A percentile compares a stretch with the other conserved stretches of the same genome.
Evolutionary conservation across 2,329 filamentous ascomycete species (phyloP).

Genomic region (Trichocomaceae sp.): DNA sequence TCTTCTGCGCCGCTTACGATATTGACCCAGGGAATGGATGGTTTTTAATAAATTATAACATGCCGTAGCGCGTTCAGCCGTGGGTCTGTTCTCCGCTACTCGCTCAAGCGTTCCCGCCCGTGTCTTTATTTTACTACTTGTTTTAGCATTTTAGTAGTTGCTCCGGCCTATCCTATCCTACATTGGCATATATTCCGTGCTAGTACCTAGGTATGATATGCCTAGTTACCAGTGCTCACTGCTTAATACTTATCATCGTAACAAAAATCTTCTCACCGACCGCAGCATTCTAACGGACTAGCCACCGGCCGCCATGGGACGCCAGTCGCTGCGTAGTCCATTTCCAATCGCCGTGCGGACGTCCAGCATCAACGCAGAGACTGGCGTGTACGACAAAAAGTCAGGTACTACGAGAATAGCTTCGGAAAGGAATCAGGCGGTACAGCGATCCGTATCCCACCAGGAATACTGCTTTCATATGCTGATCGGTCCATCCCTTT

Average conservation of each 20-base stretch:
- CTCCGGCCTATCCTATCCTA: neutral
- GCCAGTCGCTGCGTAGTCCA: slow-evolving; percentile 11
- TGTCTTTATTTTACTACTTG: neutral
- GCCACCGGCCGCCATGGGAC: slow-evolving; percentile 10
- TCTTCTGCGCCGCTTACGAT: too few species aligned
- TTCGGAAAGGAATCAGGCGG: slow-evolving; percentile 5
- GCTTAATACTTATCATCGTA: neutral
- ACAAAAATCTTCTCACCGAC: too few species aligned
- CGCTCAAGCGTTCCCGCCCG: neutral
- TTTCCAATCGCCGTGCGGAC: slow-evolving; percentile 12
- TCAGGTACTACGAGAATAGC: neutral
- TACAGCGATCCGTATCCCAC: neutral
- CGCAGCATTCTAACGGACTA: neutral
- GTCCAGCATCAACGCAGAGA: slow-evolving; percentile 14
- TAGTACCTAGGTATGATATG: neutral
- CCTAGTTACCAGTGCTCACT: neutral
- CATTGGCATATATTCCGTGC: neutral
- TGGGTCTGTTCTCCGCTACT: neutral
- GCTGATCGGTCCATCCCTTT: neutral
- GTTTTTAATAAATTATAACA: neutral
- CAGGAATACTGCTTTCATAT: neutral
- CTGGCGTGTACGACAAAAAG: slow-evolving; percentile 1
- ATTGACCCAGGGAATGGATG: too few species aligned
- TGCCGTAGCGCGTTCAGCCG: neutral
- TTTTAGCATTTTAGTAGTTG: neutral